Conservation (phyloP, 164 flowering plant genomes). For the Tinospora cordifolia region DNA sequence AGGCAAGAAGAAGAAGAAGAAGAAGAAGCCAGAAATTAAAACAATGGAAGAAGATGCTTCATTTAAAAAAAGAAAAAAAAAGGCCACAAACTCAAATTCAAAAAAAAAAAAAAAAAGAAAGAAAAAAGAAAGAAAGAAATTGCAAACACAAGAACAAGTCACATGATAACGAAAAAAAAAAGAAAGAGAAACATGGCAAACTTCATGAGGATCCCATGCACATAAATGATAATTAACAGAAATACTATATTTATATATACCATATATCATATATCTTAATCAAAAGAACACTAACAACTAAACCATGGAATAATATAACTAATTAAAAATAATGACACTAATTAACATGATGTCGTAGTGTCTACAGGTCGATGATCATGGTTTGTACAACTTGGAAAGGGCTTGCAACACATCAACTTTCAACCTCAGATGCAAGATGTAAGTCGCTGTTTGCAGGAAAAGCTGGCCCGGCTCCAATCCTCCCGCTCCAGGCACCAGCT, state of each 20-base stretch:
- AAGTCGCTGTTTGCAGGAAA: constrained; percentile 48
- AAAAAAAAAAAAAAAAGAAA: too few relatives aligned
- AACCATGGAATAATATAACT: constrained; percentile 3
- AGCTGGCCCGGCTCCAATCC: constrained; percentile 49
- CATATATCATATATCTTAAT: neutral
- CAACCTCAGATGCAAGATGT: constrained; percentile 54
- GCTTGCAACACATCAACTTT: constrained; percentile 52
- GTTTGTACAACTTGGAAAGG: constrained; percentile 34
- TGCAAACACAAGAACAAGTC: too few relatives aligned
- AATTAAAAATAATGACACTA: neutral
- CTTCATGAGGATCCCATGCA: too few relatives aligned
- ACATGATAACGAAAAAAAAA: too few relatives aligned
- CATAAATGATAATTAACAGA: too few relatives aligned
- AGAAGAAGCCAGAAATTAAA: neutral
- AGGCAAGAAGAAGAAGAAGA: neutral
- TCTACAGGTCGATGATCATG: constrained; percentile 11
- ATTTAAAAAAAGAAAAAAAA: too few relatives aligned
- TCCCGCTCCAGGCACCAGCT: constrained; percentile 55
- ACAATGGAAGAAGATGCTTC: too few relatives aligned
- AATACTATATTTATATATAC: too few relatives aligned
- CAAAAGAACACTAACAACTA: neutral
- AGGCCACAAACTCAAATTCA: too few relatives aligned
- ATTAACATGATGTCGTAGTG: neutral
- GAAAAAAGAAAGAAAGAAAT: too few relatives aligned
- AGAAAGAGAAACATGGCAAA: too few relatives aligned